Base-by-base conservation (phyloP, 1,284 basidiomycete genomes). In the Papiliotrema nemorosa region DNA sequence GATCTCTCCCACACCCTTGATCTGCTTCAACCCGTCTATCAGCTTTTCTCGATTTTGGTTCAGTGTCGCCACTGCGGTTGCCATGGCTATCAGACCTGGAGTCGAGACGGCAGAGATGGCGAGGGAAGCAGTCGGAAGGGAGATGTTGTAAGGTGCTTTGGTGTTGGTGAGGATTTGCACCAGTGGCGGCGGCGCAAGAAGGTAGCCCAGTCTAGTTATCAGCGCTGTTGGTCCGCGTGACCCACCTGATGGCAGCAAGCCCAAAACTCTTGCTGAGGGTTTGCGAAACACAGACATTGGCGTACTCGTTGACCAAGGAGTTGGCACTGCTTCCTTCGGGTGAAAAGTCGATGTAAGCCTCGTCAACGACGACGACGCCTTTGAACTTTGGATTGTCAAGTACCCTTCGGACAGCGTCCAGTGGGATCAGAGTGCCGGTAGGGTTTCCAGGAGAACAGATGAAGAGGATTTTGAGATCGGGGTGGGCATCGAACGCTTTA, bases 401-500 rank as follows among this genome's bases (percentile, higher is more conserved):
- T 24, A 98, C 74, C n/a, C 80, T 69, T 1, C 80, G 79, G 47
- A 98, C 79, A 5, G 84, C 81, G 16, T 78, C 66, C 13, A 94
- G 80, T 0, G 90, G 81, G 47, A 98, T 84, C 25, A 87, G 75
- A 0, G 93, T 97, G 14, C 93, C 92, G 0, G 93, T 96, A 0
- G 96, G 96, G 70, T 98, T 98, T 3, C 96, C 96, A 0, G 94
- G 96, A 1, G 93, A 97, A 76, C 93, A 97, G 47, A 98, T 79
- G 78, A 97, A 92, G 53, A 96, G 81, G 47, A 98, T 81, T 69
- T 97, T 97, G 75, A 97, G 88, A 2, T 79, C 76, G 0, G 85
- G 81, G 70, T 91, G 82, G 13, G 78, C 78, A 22, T 79, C 77
- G 50, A 92, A 78, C 0, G 81, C 80, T 50, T 79, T 78, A 70